A percentile compares a stretch with the other conserved stretches of the same genome.
Evolutionary conservation across 345 rosid species (phyloP).

Genomic region (Gynandropsis gynandra): DNA sequence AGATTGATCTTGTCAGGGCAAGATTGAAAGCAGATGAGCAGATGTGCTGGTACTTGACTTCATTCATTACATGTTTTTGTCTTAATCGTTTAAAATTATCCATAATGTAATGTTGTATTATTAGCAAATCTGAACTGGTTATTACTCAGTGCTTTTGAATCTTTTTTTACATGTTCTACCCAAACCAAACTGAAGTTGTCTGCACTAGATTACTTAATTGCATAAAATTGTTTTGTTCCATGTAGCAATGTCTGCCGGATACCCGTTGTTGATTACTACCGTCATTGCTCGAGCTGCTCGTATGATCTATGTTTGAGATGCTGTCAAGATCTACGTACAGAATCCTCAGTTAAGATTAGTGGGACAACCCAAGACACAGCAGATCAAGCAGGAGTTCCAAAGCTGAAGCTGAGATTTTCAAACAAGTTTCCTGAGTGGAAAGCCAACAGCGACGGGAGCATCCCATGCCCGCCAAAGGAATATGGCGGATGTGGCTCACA

Average conservation of each 20-base stretch:
- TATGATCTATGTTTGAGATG: constrained; percentile 88
- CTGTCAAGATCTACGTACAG: constrained; percentile 87
- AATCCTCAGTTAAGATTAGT: constrained; percentile 29
- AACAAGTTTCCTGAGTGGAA: constrained; percentile 74
- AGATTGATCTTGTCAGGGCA: constrained; percentile 65
- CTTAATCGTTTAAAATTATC: too few relatives aligned
- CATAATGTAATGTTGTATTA: too few relatives aligned
- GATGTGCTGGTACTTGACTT: constrained; percentile 85
- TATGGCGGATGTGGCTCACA: constrained; percentile 74
- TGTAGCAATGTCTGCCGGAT: constrained; percentile 87
- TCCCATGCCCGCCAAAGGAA: constrained; percentile 82
- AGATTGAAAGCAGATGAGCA: constrained; percentile 93
- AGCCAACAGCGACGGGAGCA: constrained; percentile 74
- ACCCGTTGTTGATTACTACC: constrained; percentile 92
- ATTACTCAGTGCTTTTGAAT: not conserved
- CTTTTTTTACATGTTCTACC: constrained; percentile 12
- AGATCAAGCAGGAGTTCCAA: constrained; percentile 20
- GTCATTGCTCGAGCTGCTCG: constrained; percentile 73
- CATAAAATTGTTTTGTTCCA: constrained; percentile 21
- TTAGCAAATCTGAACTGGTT: too few relatives aligned
- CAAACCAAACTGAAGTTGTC: constrained; percentile 1
- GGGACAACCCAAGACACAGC: constrained; percentile 31
- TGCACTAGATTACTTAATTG: not conserved
- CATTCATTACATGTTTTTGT: too few relatives aligned
- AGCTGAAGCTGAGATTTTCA: constrained; percentile 40